These are phyloP conservation scores for Chlorophyllum brunneum DNA, from an alignment of 768 basidiomycete genomes.

Conservation along the genomic window DNA sequence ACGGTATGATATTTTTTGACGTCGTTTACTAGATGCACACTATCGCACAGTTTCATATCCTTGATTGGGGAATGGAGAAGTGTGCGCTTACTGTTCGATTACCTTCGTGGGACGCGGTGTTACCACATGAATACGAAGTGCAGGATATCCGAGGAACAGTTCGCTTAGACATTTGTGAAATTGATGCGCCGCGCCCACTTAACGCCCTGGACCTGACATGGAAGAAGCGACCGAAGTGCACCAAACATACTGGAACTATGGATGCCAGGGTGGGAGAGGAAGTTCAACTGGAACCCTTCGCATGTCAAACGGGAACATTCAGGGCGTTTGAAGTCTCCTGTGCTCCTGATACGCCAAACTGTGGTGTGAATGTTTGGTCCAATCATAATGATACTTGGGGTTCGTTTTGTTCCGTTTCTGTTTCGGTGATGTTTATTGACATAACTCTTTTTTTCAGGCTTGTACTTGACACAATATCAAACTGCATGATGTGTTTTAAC, in stretches of 20 bases:
- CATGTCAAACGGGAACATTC: constrained; percentile 24
- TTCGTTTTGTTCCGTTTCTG: constrained; percentile 11
- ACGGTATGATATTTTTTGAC: too few species aligned
- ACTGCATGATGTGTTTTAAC: too few species aligned
- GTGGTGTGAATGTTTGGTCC: constrained; percentile 25
- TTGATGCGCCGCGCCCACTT: constrained; percentile 21
- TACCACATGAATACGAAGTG: constrained; percentile 22
- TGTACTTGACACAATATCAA: constrained; percentile 25
- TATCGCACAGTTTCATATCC: constrained; percentile 21
- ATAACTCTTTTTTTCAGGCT: constrained; percentile 15
- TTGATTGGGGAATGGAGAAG: constrained; percentile 28
- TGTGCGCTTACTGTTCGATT: constrained; percentile 23
- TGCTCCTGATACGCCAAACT: constrained; percentile 16
- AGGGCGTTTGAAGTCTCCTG: constrained; percentile 25
- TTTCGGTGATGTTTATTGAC: not conserved
- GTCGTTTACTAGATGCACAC: constrained; percentile 23
- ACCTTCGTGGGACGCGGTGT: constrained; percentile 18
- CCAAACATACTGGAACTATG: constrained; percentile 15
- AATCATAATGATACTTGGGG: constrained; percentile 28
- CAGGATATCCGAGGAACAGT: constrained; percentile 16
- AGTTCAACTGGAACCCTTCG: constrained; percentile 19
- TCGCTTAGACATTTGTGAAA: constrained; percentile 22
- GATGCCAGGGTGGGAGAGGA: constrained; percentile 23
- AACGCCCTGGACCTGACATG: constrained; percentile 20
- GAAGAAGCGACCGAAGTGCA: constrained; percentile 20